These are phyloP conservation scores for Cochlearia excelsa DNA, from an alignment of 345 rosid genomes.

Conservation along the genomic window DNA sequence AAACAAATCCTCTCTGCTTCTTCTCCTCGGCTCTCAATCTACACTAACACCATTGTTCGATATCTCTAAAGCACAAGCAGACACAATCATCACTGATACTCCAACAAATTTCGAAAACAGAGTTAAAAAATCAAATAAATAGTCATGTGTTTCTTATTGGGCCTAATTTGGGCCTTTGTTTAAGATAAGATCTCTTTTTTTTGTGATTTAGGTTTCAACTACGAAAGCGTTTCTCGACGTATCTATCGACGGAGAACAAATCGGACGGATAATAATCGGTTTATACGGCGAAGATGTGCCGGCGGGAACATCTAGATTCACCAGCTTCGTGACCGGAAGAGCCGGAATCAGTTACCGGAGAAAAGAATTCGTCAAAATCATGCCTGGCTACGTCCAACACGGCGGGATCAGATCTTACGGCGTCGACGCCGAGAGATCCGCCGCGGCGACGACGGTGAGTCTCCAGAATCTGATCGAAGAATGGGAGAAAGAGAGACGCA, in stretches of 20 bases:
- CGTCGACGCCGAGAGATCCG: conserved; percentile 75
- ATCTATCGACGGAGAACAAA: conserved; percentile 65
- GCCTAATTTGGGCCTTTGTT: too few relatives aligned
- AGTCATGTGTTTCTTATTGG: too few relatives aligned
- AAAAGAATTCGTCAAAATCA: conserved; percentile 79
- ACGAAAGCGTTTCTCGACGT: conserved; percentile 72
- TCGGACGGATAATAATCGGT: conserved; percentile 71
- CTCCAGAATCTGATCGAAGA: conserved; percentile 48
- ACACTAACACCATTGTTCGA: conserved; percentile 40
- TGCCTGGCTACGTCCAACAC: conserved; percentile 81
- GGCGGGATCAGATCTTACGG: conserved; percentile 87
- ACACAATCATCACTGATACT: conserved; percentile 31
- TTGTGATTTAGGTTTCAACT: conserved; percentile 29
- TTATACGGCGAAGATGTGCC: conserved; percentile 59
- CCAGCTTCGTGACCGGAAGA: conserved; percentile 63
- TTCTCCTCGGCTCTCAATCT: conserved; percentile 48
- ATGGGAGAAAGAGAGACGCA: conserved; percentile 67
- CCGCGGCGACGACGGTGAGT: conserved; percentile 48
- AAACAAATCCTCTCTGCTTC: conserved; percentile 56
- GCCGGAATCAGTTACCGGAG: conserved; percentile 86
- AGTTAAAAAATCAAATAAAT: conserved; percentile 15
- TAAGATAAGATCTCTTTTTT: too few relatives aligned
- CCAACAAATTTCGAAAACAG: conserved; percentile 34
- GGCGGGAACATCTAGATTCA: conserved; percentile 61
- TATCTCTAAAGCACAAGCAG: conserved; percentile 44